Base-by-base conservation (phyloP, 2,329 filamentous ascomycete genomes). In the Talaromyces sp. region DNA sequence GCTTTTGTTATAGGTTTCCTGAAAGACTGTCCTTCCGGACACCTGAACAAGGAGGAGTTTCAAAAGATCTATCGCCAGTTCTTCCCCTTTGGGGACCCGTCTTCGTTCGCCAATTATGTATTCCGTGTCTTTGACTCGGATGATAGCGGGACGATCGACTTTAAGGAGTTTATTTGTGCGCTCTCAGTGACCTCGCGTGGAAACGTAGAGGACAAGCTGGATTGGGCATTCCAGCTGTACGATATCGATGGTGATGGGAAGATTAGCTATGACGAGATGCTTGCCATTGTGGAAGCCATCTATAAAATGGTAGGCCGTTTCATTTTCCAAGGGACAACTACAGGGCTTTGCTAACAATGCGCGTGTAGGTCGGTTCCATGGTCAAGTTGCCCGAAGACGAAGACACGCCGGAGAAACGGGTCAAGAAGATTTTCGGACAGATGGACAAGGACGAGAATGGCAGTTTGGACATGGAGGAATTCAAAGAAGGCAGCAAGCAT, bases 371-470 rank as follows among this genome's bases (percentile, higher is more conserved):
- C 71, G 95, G 95, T 67, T 96, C 93, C 58, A 99, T 99, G 95
- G 95, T 99, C 71, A 98, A 98, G 79, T 84, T 99, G 52, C 95
- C 95, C 58, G 92, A 97, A 77, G 95, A 99, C 79, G 95, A 99
- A 81, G 93, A 99, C 79, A 99, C 95, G 61, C 95, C 95, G 19
- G 93, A 98, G 83, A 99, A 99, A 83, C 89, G 95, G 66, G 95
- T 99, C 65, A 88, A 84, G 78, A 99, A 99, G 84, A 98, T 99
- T 77, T 99, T 99, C 84, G 85, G 89, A 72, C 98, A 98, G 95
- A 99, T 99, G 95, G 95, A 99, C 83, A 99, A 99, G 84, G 95
- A 99, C 76, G 93, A 98, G 81, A 98, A 98, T 74, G 95, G 93
- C 69, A 96, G 91, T 73, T 81, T 99, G 70, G 93, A 98, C 75